A percentile compares a stretch with the other conserved stretches of the same genome.
phyloP scores from a whole-genome alignment of 352 stramenopile genomes.

The Pythium periplocum region DNA sequence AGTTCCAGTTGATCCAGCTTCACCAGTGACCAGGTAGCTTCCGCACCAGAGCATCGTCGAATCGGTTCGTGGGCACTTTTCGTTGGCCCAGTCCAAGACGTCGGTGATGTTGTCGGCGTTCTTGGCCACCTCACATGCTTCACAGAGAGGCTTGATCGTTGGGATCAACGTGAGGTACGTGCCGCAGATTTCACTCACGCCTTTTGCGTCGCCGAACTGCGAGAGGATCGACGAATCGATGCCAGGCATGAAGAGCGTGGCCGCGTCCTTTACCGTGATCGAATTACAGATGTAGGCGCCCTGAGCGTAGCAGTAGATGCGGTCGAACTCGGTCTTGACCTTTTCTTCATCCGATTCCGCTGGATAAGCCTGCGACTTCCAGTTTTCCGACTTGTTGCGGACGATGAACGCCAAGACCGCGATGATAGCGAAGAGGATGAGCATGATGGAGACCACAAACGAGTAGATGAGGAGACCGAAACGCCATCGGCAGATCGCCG shows the following conservation, averaged over 20 bases:
- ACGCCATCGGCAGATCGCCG: conserved; percentile 51
- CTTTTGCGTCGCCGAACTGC: conserved; percentile 36
- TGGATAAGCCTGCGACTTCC: conserved; percentile 42
- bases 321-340: conserved; percentile 58
- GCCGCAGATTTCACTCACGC: conserved; percentile 56
- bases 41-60: conserved; percentile 59
- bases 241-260: conserved; percentile 44
- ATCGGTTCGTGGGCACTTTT: conserved; percentile 58
- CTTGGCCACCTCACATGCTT: conserved; percentile 42
- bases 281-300: conserved; percentile 67
- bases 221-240: conserved; percentile 25
- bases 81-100: conserved; percentile 76
- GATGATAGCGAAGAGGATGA: conserved; percentile 46
- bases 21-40: conserved; percentile 32
- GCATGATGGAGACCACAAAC: conserved; percentile 38
- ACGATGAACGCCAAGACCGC: conserved; percentile 41
- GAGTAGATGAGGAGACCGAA: conserved; percentile 54
- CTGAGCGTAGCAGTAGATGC: conserved; percentile 70
- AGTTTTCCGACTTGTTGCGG: conserved; percentile 35
- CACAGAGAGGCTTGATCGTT: conserved; percentile 37
- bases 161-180: conserved; percentile 28
- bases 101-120: conserved; percentile 60
- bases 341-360: conserved; percentile 34
- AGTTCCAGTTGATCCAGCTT: conserved; percentile 14
- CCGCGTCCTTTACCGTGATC: conserved; percentile 40